A percentile compares a stretch with the other conserved stretches of the same genome.
These are phyloP conservation scores for Epichloe elymi DNA, from an alignment of 2,329 filamentous ascomycete genomes.

Conservation along the genomic window DNA sequence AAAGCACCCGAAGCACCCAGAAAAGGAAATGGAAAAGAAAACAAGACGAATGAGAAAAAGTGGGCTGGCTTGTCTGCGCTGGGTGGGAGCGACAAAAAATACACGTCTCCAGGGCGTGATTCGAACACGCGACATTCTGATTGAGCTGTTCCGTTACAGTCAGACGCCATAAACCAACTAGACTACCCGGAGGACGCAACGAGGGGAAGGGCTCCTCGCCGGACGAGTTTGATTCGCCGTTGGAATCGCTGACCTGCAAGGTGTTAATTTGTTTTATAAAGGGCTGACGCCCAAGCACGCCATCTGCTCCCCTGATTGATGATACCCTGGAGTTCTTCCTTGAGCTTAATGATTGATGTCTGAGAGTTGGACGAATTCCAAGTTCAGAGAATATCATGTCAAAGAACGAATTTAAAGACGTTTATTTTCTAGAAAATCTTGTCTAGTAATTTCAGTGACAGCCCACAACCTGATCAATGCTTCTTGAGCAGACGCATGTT, in stretches of 20 bases:
- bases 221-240: neutral
- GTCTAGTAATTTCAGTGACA: no score
- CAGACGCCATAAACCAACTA: conserved; percentile 17
- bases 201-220: neutral
- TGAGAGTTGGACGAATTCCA: no score
- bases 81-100: neutral
- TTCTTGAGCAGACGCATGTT: no score
- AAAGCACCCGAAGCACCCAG: no score
- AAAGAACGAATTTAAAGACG: no score
- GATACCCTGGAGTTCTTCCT: no score
- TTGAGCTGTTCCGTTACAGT: conserved; percentile 14
- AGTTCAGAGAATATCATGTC: no score
- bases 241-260: neutral
- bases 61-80: no score
- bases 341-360: no score
- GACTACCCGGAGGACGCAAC: conserved; percentile 11
- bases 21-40: neutral
- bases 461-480: no score
- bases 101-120: conserved; percentile 12
- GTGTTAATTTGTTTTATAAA: neutral
- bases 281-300: neutral
- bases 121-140: conserved; percentile 17
- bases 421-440: no score
- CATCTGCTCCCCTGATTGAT: neutral
- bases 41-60: neutral